Evolutionary conservation across 352 stramenopile species (phyloP).

Genomic region (Globisporangium cylindrosporum): DNA sequence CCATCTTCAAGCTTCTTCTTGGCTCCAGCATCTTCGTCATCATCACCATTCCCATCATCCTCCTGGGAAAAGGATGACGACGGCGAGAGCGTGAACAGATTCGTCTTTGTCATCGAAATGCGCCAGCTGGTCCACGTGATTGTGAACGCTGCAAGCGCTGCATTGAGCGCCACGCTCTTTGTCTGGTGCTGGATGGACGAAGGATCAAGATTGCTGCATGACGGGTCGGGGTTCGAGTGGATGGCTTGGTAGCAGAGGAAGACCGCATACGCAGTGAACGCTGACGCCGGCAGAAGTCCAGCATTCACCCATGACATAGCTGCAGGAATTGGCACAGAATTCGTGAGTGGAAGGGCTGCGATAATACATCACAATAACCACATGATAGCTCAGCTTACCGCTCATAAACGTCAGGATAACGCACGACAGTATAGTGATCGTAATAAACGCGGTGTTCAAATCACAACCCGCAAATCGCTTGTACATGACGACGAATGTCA

Average conservation of each 20-base stretch:
- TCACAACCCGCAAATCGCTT: slow-evolving; percentile 45
- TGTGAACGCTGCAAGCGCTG: slow-evolving; percentile 35
- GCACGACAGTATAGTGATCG: slow-evolving; percentile 44
- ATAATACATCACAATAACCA: too few species aligned
- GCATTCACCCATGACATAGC: slow-evolving; percentile 58
- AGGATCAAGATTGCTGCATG: slow-evolving; percentile 32
- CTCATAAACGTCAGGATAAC: slow-evolving; percentile 51
- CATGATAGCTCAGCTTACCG: slow-evolving; percentile 24
- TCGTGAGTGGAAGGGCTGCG: neutral
- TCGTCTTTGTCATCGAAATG: slow-evolving; percentile 60
- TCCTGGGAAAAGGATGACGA: slow-evolving; percentile 15
- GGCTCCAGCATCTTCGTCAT: slow-evolving; percentile 6
- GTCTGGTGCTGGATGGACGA: slow-evolving; percentile 30
- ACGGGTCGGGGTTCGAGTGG: slow-evolving; percentile 56
- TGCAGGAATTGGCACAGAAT: slow-evolving; percentile 14
- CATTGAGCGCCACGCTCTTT: slow-evolving; percentile 45
- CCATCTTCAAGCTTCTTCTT: slow-evolving; percentile 6
- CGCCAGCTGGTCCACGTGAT: slow-evolving; percentile 68
- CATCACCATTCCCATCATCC: neutral
- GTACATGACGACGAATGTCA: slow-evolving; percentile 53
- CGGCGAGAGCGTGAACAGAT: slow-evolving; percentile 43
- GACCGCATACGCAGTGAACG: slow-evolving; percentile 57
- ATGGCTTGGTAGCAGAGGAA: slow-evolving; percentile 75
- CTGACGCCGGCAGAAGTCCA: slow-evolving; percentile 53
- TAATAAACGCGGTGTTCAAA: slow-evolving; percentile 61